phyloP scores from a whole-genome alignment of 352 stramenopile genomes.

The Pythium dissotocum region DNA sequence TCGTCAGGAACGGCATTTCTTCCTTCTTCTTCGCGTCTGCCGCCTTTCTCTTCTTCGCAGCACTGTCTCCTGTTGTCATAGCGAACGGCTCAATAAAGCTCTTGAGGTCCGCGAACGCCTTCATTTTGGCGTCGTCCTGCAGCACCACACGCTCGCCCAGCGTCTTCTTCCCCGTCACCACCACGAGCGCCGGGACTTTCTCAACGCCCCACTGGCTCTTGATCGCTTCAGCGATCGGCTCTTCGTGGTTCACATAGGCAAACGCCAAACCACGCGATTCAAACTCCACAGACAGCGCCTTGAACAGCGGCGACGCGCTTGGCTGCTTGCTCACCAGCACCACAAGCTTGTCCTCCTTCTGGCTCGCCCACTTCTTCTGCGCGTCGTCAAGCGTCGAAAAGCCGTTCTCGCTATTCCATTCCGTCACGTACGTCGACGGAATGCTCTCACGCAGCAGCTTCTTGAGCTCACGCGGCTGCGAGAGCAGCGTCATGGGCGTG shows the following conservation, averaged over 20 bases:
- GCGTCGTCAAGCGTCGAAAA: conserved; percentile 28
- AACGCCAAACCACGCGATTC: conserved; percentile 46
- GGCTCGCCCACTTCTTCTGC: conserved; percentile 22
- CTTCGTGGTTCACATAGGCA: conserved; percentile 47
- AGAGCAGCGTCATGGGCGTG: conserved; percentile 35
- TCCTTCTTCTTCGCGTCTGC: conserved; percentile 22
- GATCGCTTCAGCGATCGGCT: conserved; percentile 35
- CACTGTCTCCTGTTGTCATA: conserved; percentile 20
- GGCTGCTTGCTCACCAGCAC: conserved; percentile 70
- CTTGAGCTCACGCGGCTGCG: conserved; percentile 57
- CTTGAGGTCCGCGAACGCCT: conserved; percentile 57
- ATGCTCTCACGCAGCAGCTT: conserved; percentile 64
- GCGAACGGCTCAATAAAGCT: conserved; percentile 51
- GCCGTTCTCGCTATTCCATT: conserved; percentile 24
- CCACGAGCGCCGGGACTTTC: conserved; percentile 48
- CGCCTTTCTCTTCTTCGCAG: neutral
- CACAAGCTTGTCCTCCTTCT: conserved; percentile 30
- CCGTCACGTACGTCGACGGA: conserved; percentile 48
- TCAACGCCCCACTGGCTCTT: conserved; percentile 36
- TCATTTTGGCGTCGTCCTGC: conserved; percentile 43
- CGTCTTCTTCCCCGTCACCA: conserved; percentile 26
- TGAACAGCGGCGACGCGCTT: conserved; percentile 57
- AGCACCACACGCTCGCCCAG: conserved; percentile 14
- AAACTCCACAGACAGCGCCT: conserved; percentile 63
- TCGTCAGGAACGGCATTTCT: conserved; percentile 43